Evolutionary conservation across 805 yeast species (phyloP).

Genomic region (Tetrapisispora arboricola): DNA sequence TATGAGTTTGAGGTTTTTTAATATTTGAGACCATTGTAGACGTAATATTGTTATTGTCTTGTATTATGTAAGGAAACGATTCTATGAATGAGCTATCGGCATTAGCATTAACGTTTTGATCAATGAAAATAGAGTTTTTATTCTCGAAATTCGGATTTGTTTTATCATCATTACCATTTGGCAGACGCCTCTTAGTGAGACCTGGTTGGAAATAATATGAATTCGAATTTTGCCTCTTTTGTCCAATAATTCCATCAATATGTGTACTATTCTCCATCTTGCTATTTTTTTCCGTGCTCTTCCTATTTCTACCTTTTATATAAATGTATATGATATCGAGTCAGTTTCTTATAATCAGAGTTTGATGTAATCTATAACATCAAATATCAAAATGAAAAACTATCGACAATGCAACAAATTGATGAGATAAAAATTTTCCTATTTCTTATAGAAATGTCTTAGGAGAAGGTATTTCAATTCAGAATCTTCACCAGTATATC

Average conservation of each 20-base stretch:
- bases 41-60: not conserved
- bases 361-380: too few relatives aligned
- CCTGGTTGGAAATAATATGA: conserved; percentile 11
- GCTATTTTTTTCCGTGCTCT: not conserved
- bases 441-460: too few relatives aligned
- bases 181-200: conserved; percentile 17
- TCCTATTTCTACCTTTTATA: too few relatives aligned
- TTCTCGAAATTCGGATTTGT: not conserved
- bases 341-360: too few relatives aligned
- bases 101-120: not conserved
- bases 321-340: too few relatives aligned
- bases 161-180: conserved; percentile 7
- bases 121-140: not conserved
- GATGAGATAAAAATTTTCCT: too few relatives aligned
- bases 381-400: too few relatives aligned
- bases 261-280: not conserved
- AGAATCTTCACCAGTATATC: too few relatives aligned
- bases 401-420: too few relatives aligned
- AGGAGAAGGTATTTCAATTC: too few relatives aligned
- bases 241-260: conserved; percentile 7
- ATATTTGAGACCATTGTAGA: not conserved
- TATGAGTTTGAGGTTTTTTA: not conserved
- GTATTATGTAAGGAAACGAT: not conserved
- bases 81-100: not conserved
- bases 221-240: conserved; percentile 20